Evolutionary conservation across 2,329 filamentous ascomycete genomes (phyloP).

Genomic region (Xenosphaeropsis pyriputrescens): DNA sequence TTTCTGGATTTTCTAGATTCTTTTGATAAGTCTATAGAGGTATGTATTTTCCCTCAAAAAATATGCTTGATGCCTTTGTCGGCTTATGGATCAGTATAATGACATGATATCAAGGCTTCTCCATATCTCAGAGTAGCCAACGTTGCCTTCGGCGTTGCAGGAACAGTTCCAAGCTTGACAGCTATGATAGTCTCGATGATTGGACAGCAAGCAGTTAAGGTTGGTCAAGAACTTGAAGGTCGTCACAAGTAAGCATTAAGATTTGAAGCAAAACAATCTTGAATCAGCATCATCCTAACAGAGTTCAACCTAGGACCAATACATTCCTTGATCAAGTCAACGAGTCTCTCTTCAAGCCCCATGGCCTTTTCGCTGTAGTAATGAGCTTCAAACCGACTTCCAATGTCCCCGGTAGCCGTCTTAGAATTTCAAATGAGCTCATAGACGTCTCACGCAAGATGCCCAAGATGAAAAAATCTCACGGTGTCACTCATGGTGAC

Average conservation of each 20-base stretch:
- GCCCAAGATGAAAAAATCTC: constrained; percentile 2
- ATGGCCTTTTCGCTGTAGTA: constrained; percentile 37
- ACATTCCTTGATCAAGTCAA: constrained; percentile 40
- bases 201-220: constrained; percentile 25
- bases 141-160: constrained; percentile 22
- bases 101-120: constrained; percentile 5
- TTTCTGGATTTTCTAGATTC: constrained; percentile 33
- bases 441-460: constrained; percentile 22
- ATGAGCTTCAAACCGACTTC: constrained; percentile 34
- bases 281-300: too few relatives aligned
- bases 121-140: constrained; percentile 26
- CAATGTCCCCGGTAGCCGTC: neutral
- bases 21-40: constrained; percentile 24
- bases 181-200: constrained; percentile 26
- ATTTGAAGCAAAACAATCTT: too few relatives aligned
- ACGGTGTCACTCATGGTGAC: neutral
- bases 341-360: constrained; percentile 37
- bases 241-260: too few relatives aligned
- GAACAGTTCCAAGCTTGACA: constrained; percentile 23
- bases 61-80: too few relatives aligned
- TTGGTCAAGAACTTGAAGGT: constrained; percentile 19
- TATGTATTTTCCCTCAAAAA: too few relatives aligned
- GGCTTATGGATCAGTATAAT: too few relatives aligned
- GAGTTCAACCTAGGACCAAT: constrained; percentile 21
- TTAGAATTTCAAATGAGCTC: constrained; percentile 4